A percentile compares a stretch with the other conserved stretches of the same genome.
phyloP scores from a whole-genome alignment of 1,139 yeast genomes.

The Lodderomyces elongisporus region DNA sequence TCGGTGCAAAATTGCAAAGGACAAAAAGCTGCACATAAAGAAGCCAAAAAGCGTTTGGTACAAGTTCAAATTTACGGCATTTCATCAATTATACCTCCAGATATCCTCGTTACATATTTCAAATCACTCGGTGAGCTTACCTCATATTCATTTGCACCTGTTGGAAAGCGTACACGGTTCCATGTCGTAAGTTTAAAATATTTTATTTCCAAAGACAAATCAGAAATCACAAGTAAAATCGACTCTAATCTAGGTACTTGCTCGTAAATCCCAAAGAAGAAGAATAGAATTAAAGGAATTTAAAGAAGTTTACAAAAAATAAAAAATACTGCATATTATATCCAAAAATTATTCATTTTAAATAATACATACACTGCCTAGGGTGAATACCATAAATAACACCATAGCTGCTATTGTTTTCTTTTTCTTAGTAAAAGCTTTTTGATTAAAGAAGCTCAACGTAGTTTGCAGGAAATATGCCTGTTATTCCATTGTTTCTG shows the following conservation, averaged over 20 bases:
- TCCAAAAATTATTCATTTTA: too few species aligned
- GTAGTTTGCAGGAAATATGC: slow-evolving; percentile 96
- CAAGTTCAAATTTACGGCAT: slow-evolving; percentile 10
- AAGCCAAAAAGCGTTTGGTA: background rate
- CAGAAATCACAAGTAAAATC: too few species aligned
- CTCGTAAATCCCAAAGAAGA: too few species aligned
- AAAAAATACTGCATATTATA: too few species aligned
- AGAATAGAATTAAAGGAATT: too few species aligned
- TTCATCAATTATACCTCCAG: slow-evolving; percentile 2
- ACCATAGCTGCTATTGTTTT: background rate
- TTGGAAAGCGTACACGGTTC: slow-evolving; percentile 5
- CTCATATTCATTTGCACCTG: slow-evolving; percentile 9
- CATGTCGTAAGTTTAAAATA: slow-evolving; percentile 11
- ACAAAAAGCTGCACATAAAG: too few species aligned
- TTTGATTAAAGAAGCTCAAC: slow-evolving; percentile 67
- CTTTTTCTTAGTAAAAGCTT: background rate
- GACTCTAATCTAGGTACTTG: too few species aligned
- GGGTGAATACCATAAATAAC: too few species aligned
- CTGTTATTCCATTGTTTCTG: slow-evolving; percentile 71
- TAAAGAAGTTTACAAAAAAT: too few species aligned
- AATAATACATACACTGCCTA: too few species aligned
- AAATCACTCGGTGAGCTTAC: slow-evolving; percentile 7
- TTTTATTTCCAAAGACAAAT: too few species aligned
- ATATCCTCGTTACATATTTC: slow-evolving; percentile 6
- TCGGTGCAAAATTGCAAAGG: too few species aligned